These are phyloP conservation scores for Bipolaris oryzae DNA, from an alignment of 2,329 filamentous ascomycete genomes.

Conservation along the genomic window DNA sequence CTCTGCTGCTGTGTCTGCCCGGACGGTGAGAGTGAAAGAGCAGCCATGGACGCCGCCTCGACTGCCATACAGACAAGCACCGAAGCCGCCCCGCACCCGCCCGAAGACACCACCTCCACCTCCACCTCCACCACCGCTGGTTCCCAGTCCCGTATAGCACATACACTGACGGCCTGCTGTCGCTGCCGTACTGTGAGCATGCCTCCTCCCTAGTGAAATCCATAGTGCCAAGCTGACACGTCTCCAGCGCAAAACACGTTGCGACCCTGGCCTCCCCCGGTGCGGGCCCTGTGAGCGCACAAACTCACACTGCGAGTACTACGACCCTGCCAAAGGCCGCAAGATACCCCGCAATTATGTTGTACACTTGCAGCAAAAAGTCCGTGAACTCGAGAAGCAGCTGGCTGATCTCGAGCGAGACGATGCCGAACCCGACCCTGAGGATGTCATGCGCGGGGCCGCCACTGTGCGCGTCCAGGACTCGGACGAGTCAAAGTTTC, in stretches of 20 bases:
- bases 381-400: conserved; percentile 80
- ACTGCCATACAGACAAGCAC: conserved; percentile 25
- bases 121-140: conserved; percentile 16
- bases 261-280: conserved; percentile 88
- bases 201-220: not conserved
- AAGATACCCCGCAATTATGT: conserved; percentile 93
- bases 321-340: conserved; percentile 82
- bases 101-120: conserved; percentile 24
- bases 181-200: conserved; percentile 74
- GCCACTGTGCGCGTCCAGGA: conserved; percentile 85
- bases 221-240: conserved; percentile 15
- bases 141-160: conserved; percentile 67
- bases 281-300: conserved; percentile 93
- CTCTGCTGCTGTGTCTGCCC: conserved; percentile 14
- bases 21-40: conserved; percentile 13
- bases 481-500: conserved; percentile 84
- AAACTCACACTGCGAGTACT: conserved; percentile 92
- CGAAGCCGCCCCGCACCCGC: conserved; percentile 27
- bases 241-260: conserved; percentile 86
- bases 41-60: conserved; percentile 31
- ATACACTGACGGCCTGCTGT: conserved; percentile 80
- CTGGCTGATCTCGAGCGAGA: conserved; percentile 79
- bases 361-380: conserved; percentile 85
- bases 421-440: conserved; percentile 70
- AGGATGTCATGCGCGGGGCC: conserved; percentile 85